These are phyloP conservation scores for Fusarium sp. DNA, from an alignment of 2,329 filamentous ascomycete species.

Conservation along the genomic window DNA sequence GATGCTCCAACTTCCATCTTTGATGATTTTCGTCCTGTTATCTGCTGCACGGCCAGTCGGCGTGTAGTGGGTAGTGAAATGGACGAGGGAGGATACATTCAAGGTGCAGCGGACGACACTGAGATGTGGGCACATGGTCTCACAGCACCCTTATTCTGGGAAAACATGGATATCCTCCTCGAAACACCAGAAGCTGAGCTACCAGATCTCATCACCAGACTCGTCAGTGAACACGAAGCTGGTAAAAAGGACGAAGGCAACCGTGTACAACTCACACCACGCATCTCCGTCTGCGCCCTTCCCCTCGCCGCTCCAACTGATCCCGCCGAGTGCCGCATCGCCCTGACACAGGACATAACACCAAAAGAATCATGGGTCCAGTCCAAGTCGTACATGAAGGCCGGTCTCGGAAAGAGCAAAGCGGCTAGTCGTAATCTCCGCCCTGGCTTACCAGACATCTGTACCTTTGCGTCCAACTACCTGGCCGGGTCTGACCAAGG, in stretches of 20 bases:
- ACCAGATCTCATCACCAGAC: conserved; percentile 59
- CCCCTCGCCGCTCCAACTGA: conserved; percentile 38
- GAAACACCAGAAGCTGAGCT: conserved; percentile 73
- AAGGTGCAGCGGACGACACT: conserved; percentile 93
- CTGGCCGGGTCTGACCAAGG: conserved; percentile 40
- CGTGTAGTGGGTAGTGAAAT: conserved; percentile 75
- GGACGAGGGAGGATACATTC: conserved; percentile 79
- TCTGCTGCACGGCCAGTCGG: conserved; percentile 88
- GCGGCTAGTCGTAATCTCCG: conserved; percentile 87
- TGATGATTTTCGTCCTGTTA: conserved; percentile 74
- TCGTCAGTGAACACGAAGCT: conserved; percentile 53
- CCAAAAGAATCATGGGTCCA: conserved; percentile 57
- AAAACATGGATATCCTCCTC: conserved; percentile 70
- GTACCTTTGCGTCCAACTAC: conserved; percentile 63
- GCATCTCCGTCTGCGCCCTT: conserved; percentile 53
- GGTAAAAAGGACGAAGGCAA: conserved; percentile 15
- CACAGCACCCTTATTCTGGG: conserved; percentile 85
- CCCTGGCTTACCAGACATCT: conserved; percentile 73
- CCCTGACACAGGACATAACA: conserved; percentile 57
- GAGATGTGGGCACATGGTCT: conserved; percentile 92
- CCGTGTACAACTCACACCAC: conserved; percentile 49
- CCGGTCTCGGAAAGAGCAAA: conserved; percentile 79
- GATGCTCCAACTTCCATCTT: conserved; percentile 54
- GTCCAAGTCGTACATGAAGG: conserved; percentile 58
- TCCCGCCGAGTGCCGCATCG: conserved; percentile 54